Conservation (phyloP, 1,284 basidiomycete genomes). For the Phylloboletellus chloephorus region DNA sequence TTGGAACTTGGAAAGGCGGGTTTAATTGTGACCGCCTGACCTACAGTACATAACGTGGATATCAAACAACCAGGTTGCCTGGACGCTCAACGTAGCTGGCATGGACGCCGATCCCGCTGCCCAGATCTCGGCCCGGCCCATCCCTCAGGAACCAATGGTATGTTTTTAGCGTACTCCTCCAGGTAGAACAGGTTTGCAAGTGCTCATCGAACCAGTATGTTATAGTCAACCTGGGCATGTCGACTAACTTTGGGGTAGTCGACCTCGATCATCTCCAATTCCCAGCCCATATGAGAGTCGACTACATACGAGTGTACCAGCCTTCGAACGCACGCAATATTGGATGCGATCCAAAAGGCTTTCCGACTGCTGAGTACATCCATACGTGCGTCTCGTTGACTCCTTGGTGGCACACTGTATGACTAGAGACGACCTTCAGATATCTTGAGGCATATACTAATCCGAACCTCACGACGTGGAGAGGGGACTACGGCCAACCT, state of each 20-base stretch:
- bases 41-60: slow-evolving; percentile 67
- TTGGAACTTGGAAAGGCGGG: not conserved
- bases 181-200: not conserved
- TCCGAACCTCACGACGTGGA: slow-evolving; percentile 40
- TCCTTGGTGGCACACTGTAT: not conserved
- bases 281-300: slow-evolving; percentile 59
- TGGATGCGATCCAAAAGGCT: slow-evolving; percentile 65
- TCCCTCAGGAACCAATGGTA: slow-evolving; percentile 72
- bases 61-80: slow-evolving; percentile 50
- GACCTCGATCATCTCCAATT: slow-evolving; percentile 53
- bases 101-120: slow-evolving; percentile 53
- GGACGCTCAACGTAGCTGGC: slow-evolving; percentile 62
- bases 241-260: slow-evolving; percentile 50
- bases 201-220: slow-evolving; percentile 35
- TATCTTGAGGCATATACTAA: slow-evolving; percentile 39
- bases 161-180: slow-evolving; percentile 15
- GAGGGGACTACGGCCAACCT: slow-evolving; percentile 29
- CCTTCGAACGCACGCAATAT: slow-evolving; percentile 51
- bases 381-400: slow-evolving; percentile 36
- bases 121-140: slow-evolving; percentile 55
- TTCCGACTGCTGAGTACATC: slow-evolving; percentile 63
- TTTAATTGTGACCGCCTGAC: slow-evolving; percentile 4
- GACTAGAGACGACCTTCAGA: slow-evolving; percentile 16
- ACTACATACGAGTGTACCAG: slow-evolving; percentile 71
- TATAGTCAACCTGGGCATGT: slow-evolving; percentile 52